Percentiles rank a stretch among this genome's conserved stretches.
Conservation (phyloP, 1,139 yeast species). For the Sugiyamaella neomexicana region DNA sequence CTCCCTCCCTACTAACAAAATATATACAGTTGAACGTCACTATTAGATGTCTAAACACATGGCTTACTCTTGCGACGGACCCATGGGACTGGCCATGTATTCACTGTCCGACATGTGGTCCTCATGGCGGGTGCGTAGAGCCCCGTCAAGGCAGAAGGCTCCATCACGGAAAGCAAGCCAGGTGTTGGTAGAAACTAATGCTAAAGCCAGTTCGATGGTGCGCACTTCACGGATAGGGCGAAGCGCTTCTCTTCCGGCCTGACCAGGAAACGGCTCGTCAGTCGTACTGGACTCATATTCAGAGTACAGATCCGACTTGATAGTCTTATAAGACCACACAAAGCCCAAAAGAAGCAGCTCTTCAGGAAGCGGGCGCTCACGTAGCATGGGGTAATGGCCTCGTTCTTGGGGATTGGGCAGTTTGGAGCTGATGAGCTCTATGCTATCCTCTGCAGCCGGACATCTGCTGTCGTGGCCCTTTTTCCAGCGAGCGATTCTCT, state of each 20-base stretch:
- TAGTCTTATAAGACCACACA: constrained; percentile 24
- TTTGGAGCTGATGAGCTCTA: constrained; percentile 27
- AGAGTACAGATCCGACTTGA: constrained; percentile 16
- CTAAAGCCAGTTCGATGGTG: constrained; percentile 24
- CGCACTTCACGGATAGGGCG: constrained; percentile 25
- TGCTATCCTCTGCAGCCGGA: constrained; percentile 21
- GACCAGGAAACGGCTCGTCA: constrained; percentile 29
- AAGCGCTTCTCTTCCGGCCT: constrained; percentile 22
- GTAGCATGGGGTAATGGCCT: constrained; percentile 22
- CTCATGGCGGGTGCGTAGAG: constrained; percentile 8
- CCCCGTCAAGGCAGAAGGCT: constrained; percentile 8
- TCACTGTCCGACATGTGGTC: constrained; percentile 21
- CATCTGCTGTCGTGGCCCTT: constrained; percentile 8
- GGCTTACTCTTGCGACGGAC: background rate
- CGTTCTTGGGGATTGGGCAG: constrained; percentile 25
- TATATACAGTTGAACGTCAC: too few relatives aligned
- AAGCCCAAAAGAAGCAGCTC: constrained; percentile 26
- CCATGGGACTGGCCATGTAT: constrained; percentile 12
- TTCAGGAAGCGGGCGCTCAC: constrained; percentile 31
- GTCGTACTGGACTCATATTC: constrained; percentile 25
- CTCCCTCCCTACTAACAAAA: too few relatives aligned
- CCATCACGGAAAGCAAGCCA: constrained; percentile 15
- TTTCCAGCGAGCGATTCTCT: constrained; percentile 12
- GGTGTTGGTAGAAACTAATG: constrained; percentile 10
- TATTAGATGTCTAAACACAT: background rate